These are phyloP conservation scores for Glarea lozoyensis DNA, from an alignment of 495 filamentous ascomycete genomes.

Conservation along the genomic window DNA sequence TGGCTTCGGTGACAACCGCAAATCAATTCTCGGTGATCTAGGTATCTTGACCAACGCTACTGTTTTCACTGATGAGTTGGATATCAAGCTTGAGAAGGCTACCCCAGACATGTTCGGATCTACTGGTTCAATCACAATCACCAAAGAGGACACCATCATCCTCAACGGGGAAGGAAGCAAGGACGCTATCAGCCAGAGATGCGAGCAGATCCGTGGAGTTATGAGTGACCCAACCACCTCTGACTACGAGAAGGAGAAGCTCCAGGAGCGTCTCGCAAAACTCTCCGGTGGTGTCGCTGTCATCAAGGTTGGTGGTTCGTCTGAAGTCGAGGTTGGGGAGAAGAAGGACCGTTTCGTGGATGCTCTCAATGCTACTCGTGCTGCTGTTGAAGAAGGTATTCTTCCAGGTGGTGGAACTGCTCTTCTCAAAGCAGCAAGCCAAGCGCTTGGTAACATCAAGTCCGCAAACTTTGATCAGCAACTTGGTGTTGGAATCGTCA, in stretches of 20 bases:
- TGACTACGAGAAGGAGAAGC: constrained; percentile 99
- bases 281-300: constrained; percentile 98
- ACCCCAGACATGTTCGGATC: constrained; percentile 93
- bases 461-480: constrained; percentile 96
- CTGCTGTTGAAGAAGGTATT: constrained; percentile 97
- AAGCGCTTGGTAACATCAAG: constrained; percentile 76
- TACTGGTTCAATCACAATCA: constrained; percentile 97
- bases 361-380: constrained; percentile 95
- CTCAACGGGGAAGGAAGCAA: constrained; percentile 96
- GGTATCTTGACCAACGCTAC: constrained; percentile 92
- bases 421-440: constrained; percentile 90
- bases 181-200: constrained; percentile 87
- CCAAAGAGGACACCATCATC: constrained; percentile 99
- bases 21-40: constrained; percentile 95
- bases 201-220: constrained; percentile 97
- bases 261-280: constrained; percentile 98
- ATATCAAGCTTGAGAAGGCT: constrained; percentile 96
- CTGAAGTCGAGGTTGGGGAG: constrained; percentile 96
- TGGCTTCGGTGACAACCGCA: constrained; percentile 99
- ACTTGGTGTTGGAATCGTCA: constrained; percentile 94
- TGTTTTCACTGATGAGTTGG: constrained; percentile 97
- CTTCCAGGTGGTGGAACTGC: constrained; percentile 97
- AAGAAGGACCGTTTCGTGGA: constrained; percentile 99
- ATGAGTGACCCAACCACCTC: constrained; percentile 88
- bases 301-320: constrained; percentile 96